These are phyloP conservation scores for Nakazawaea populi DNA, from an alignment of 805 yeast genomes.

Conservation along the genomic window DNA sequence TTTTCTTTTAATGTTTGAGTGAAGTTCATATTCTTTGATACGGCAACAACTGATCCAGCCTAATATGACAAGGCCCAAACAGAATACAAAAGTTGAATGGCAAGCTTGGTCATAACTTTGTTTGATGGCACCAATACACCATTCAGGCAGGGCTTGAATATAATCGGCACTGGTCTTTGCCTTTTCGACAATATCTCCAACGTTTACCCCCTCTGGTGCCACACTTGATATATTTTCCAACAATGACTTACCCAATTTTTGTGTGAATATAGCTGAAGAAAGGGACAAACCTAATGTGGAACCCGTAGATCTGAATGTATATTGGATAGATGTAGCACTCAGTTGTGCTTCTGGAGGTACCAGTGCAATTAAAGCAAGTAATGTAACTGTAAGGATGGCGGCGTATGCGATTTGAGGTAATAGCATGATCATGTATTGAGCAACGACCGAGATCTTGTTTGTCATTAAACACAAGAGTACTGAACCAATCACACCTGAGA, in stretches of 20 bases:
- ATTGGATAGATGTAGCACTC: slow-evolving; percentile 82
- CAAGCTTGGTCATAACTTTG: slow-evolving; percentile 48
- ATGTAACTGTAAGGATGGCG: slow-evolving; percentile 59
- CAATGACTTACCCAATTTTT: slow-evolving; percentile 29
- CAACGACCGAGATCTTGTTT: slow-evolving; percentile 16
- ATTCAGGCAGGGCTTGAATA: slow-evolving; percentile 45
- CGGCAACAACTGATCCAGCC: slow-evolving; percentile 36
- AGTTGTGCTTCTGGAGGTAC: slow-evolving; percentile 71
- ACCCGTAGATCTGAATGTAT: slow-evolving; percentile 56
- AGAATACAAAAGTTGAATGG: slow-evolving; percentile 38
- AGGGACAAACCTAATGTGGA: slow-evolving; percentile 49
- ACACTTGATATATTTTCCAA: slow-evolving; percentile 12
- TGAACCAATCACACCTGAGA: slow-evolving; percentile 43
- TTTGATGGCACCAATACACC: slow-evolving; percentile 39
- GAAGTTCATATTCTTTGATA: slow-evolving; percentile 55
- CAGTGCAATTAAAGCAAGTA: slow-evolving; percentile 71
- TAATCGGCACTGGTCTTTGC: slow-evolving; percentile 56
- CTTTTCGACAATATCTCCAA: slow-evolving; percentile 29
- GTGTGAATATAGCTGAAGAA: slow-evolving; percentile 46
- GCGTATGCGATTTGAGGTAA: slow-evolving; percentile 66
- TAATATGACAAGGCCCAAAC: slow-evolving; percentile 33
- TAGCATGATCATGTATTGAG: slow-evolving; percentile 39
- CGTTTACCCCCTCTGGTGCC: slow-evolving; percentile 29
- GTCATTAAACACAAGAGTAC: slow-evolving; percentile 22
- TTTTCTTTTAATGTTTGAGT: slow-evolving; percentile 41